Conservation (phyloP, 2,329 filamentous ascomycete species). For the Dryadomyces quercus-mongolicae region DNA sequence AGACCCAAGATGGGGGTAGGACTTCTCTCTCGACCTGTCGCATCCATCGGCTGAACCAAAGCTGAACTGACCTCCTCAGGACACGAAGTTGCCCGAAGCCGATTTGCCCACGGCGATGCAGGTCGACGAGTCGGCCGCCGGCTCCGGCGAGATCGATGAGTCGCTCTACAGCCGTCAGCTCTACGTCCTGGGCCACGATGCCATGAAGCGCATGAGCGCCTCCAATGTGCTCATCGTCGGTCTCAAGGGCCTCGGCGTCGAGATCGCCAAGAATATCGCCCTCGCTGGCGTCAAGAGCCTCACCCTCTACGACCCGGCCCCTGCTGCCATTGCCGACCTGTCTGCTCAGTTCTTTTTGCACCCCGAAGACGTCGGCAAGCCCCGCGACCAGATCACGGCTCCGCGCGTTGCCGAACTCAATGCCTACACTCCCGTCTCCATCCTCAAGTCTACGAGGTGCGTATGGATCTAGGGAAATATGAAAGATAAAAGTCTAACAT, state of each 20-base stretch:
- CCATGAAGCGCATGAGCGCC: conserved; percentile 98
- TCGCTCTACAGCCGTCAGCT: conserved; percentile 64
- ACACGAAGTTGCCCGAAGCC: conserved; percentile 45
- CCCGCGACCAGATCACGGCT: conserved; percentile 73
- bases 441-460: conserved; percentile 52
- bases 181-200: conserved; percentile 60
- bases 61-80: conserved; percentile 7
- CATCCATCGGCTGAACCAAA: neutral
- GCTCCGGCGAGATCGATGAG: conserved; percentile 54
- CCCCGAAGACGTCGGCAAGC: conserved; percentile 79
- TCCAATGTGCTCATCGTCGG: conserved; percentile 90
- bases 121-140: conserved; percentile 37
- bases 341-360: conserved; percentile 97
- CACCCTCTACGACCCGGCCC: conserved; percentile 81
- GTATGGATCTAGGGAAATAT: conserved; percentile 1
- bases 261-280: conserved; percentile 97
- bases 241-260: conserved; percentile 86
- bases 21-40: conserved; percentile 12
- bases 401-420: conserved; percentile 91
- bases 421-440: conserved; percentile 81
- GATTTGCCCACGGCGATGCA: conserved; percentile 54
- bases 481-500: too few relatives aligned
- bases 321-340: conserved; percentile 73
- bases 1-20: conserved; percentile 53
- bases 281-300: conserved; percentile 96